phyloP scores from a whole-genome alignment of 176 grass and related monocot genomes.

The Ensete glaucum region DNA sequence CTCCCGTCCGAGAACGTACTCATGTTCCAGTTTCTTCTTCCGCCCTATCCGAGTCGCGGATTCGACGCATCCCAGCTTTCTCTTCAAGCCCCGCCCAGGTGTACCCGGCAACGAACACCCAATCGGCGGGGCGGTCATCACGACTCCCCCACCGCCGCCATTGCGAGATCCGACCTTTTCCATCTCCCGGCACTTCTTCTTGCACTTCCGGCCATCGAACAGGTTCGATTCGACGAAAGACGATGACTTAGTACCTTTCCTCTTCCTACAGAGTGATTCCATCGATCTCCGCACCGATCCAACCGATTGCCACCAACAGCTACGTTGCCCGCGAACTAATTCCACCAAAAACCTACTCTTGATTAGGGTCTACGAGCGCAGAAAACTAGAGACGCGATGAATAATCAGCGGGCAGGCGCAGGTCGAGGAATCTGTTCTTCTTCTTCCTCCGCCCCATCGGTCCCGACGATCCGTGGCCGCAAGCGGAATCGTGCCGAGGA shows the following conservation, averaged over 20 bases:
- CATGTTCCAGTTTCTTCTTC: conserved; percentile 56
- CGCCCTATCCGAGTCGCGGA: conserved; percentile 61
- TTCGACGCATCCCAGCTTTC: conserved; percentile 89
- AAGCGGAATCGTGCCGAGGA: neutral
- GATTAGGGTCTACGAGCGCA: neutral
- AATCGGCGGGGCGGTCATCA: conserved; percentile 28
- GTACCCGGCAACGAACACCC: conserved; percentile 21
- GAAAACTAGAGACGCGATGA: neutral
- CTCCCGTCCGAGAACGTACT: conserved; percentile 69
- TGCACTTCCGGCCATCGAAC: conserved; percentile 33
- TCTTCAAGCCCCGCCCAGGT: conserved; percentile 57
- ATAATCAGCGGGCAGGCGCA: neutral
- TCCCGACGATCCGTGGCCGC: neutral
- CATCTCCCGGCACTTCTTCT: conserved; percentile 29
- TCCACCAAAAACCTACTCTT: neutral
- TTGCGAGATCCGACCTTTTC: conserved; percentile 15
- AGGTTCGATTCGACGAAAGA: conserved; percentile 36
- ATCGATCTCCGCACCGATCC: neutral
- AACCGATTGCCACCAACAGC: neutral
- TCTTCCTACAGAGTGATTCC: conserved; percentile 33
- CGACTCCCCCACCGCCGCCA: conserved; percentile 36
- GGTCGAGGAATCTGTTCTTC: neutral
- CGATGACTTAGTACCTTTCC: conserved; percentile 46
- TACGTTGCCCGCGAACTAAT: neutral
- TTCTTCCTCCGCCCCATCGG: neutral